A percentile compares a stretch with the other conserved stretches of the same genome.
phyloP scores from a whole-genome alignment of 2,329 filamentous ascomycete genomes.

The Stemphylium beticola region DNA sequence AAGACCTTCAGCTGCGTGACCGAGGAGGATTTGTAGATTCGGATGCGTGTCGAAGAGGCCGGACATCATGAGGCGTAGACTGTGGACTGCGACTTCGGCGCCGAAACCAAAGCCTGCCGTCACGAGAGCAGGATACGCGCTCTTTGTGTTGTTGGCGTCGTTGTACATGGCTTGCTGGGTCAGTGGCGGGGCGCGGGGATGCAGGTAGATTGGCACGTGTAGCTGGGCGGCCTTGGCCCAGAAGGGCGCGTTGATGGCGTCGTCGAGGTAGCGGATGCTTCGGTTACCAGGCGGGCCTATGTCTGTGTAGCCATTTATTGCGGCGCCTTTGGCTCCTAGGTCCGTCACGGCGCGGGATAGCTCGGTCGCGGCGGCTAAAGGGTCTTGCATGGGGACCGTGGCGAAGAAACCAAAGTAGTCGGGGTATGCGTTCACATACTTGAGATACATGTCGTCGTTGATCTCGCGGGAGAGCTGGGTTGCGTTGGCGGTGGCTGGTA shows the following conservation, averaged over 20 bases:
- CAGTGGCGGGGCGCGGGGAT: background rate
- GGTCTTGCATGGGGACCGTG: background rate
- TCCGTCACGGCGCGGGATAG: background rate
- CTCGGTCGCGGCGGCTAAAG: background rate
- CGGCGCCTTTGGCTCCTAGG: background rate
- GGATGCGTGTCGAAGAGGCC: background rate
- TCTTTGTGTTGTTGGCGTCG: background rate
- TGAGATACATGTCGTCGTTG: background rate
- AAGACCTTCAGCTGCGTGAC: background rate
- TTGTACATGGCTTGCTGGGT: background rate
- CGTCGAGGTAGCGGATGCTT: background rate
- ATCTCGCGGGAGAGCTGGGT: background rate
- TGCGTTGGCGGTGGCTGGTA: background rate
- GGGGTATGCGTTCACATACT: background rate
- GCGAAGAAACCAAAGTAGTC: conserved; percentile 1
- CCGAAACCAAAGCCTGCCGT: background rate
- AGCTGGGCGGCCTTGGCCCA: background rate
- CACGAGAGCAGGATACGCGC: background rate
- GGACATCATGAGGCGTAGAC: background rate
- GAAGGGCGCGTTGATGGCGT: background rate
- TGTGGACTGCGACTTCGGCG: background rate
- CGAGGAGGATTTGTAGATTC: background rate
- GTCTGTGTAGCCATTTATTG: background rate
- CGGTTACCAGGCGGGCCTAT: background rate
- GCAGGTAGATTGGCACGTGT: background rate